These are phyloP conservation scores for Mortierella sp. DNA, from an alignment of 371 early-diverging fungal genomes.

Conservation along the genomic window DNA sequence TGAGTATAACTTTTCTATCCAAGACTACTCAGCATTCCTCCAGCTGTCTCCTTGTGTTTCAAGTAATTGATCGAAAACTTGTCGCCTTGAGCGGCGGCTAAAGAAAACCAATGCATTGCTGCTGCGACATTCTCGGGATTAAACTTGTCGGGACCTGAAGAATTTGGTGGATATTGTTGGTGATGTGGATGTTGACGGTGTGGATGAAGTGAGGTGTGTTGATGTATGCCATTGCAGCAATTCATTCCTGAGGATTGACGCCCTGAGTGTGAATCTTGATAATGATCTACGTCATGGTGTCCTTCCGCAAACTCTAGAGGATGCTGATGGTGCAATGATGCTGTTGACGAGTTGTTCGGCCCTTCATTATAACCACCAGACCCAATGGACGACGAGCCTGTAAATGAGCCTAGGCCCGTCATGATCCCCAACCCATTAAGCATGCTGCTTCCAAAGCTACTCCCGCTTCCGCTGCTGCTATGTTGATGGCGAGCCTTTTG, in stretches of 20 bases:
- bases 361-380: conserved; percentile 34
- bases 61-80: conserved; percentile 58
- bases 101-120: conserved; percentile 60
- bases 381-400: conserved; percentile 43
- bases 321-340: conserved; percentile 25
- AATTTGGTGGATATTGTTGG: not conserved
- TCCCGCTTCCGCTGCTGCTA: conserved; percentile 47
- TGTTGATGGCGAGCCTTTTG: conserved; percentile 47
- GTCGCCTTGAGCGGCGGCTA: conserved; percentile 60
- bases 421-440: conserved; percentile 49
- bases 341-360: conserved; percentile 22
- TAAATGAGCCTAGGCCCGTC: conserved; percentile 49
- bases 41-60: conserved; percentile 55
- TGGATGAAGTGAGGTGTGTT: conserved; percentile 7
- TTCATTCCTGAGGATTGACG: conserved; percentile 15
- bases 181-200: conserved; percentile 16
- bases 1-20: not conserved
- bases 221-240: not conserved
- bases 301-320: conserved; percentile 46
- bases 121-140: conserved; percentile 59
- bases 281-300: conserved; percentile 36
- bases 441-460: conserved; percentile 50
- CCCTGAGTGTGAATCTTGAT: conserved; percentile 20
- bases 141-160: conserved; percentile 52
- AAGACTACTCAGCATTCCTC: conserved; percentile 32